These are phyloP conservation scores for Penicillium glabrum DNA, from an alignment of 2,329 filamentous ascomycete genomes.

Conservation along the genomic window DNA sequence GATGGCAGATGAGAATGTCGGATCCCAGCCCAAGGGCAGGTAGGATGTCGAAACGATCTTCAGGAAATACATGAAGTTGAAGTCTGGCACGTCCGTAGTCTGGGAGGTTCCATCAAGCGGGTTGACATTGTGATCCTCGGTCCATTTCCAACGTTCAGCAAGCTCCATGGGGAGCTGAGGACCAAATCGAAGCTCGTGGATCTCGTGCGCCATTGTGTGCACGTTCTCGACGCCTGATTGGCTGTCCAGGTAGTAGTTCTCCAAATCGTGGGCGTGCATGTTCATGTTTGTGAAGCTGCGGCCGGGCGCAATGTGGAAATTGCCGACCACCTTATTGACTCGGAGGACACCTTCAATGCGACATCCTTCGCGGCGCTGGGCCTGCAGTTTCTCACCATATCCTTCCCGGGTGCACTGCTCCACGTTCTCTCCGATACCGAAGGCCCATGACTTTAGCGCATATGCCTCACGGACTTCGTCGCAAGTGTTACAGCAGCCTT, in stretches of 20 bases:
- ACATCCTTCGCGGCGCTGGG: slow-evolving; percentile 87
- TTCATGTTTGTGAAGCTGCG: slow-evolving; percentile 95
- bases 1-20: slow-evolving; percentile 46
- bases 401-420: slow-evolving; percentile 96
- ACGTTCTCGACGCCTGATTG: slow-evolving; percentile 57
- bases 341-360: slow-evolving; percentile 87
- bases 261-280: slow-evolving; percentile 95
- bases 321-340: slow-evolving; percentile 97
- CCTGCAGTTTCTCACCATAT: slow-evolving; percentile 83
- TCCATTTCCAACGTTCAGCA: slow-evolving; percentile 66
- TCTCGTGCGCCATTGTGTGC: slow-evolving; percentile 85
- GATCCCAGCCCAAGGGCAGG: slow-evolving; percentile 85
- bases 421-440: slow-evolving; percentile 85
- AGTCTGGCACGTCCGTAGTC: slow-evolving; percentile 75
- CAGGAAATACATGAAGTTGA: slow-evolving; percentile 99
- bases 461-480: slow-evolving; percentile 97
- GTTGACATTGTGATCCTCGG: slow-evolving; percentile 81
- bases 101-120: slow-evolving; percentile 82
- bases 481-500: slow-evolving; percentile 95
- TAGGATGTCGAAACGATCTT: slow-evolving; percentile 98
- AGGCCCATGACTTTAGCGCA: slow-evolving; percentile 85
- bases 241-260: slow-evolving; percentile 80
- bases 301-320: slow-evolving; percentile 97
- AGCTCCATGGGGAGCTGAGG: slow-evolving; percentile 80
- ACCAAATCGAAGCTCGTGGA: slow-evolving; percentile 89